These are phyloP conservation scores for Suhomyces panamericanus DNA, from an alignment of 1,139 yeast genomes.

Conservation along the genomic window DNA sequence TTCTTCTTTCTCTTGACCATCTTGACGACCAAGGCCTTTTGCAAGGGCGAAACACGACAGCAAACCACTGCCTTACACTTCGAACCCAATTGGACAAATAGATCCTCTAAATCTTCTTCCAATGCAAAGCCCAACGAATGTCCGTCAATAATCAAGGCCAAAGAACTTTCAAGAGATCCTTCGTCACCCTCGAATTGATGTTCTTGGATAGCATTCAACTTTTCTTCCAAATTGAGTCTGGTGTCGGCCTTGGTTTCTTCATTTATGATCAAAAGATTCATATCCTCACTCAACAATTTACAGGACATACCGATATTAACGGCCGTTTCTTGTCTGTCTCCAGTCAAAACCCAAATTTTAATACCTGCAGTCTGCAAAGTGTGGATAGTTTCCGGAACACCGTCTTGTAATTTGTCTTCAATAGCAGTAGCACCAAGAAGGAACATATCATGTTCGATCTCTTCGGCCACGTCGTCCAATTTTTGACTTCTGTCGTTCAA, in stretches of 20 bases:
- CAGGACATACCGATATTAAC: constrained; percentile 98
- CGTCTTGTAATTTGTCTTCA: constrained; percentile 96
- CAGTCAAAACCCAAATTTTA: constrained; percentile 96
- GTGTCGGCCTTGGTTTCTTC: constrained; percentile 82
- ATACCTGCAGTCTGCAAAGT: constrained; percentile 95
- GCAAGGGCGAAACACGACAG: constrained; percentile 97
- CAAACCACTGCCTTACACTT: constrained; percentile 91
- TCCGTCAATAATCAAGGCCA: constrained; percentile 94
- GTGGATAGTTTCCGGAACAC: constrained; percentile 96
- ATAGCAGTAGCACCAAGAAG: constrained; percentile 96
- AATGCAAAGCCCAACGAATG: constrained; percentile 83
- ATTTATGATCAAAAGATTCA: constrained; percentile 87
- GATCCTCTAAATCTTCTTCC: constrained; percentile 76
- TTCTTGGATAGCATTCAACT: constrained; percentile 70
- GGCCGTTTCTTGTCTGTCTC: constrained; percentile 99
- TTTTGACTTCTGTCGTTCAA: constrained; percentile 71
- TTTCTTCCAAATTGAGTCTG: constrained; percentile 65
- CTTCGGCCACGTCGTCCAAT: constrained; percentile 69
- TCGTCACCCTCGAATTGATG: constrained; percentile 67
- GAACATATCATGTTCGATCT: constrained; percentile 76
- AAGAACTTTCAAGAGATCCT: constrained; percentile 56
- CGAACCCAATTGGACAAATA: constrained; percentile 76
- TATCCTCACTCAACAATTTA: constrained; percentile 88
- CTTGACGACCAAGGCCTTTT: constrained; percentile 93
- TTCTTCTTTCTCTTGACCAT: constrained; percentile 76